Percentiles rank a stretch among this genome's conserved stretches.
phyloP scores from a whole-genome alignment of 1,284 basidiomycete genomes.

The Ganoderma meredithae region DNA sequence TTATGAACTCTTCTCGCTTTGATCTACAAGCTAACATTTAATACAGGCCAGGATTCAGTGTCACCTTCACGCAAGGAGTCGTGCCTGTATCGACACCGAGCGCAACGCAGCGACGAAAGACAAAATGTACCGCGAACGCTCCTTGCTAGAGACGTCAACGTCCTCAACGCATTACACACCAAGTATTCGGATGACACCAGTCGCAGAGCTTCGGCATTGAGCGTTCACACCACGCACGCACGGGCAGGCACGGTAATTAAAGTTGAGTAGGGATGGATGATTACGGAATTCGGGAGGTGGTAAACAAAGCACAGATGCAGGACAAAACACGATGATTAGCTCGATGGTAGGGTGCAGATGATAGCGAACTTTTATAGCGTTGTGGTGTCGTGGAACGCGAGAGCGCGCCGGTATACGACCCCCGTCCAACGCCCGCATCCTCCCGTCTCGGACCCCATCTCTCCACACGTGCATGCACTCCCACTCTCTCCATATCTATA shows the following conservation, averaged over 20 bases:
- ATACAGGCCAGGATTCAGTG: neutral
- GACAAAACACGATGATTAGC: conserved; percentile 37
- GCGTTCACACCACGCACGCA: neutral
- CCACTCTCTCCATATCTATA: conserved; percentile 7
- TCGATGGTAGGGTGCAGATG: conserved; percentile 37
- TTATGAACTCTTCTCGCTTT: neutral
- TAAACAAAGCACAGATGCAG: conserved; percentile 19
- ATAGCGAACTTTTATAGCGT: conserved; percentile 41
- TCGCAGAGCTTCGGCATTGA: neutral
- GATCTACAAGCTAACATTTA: neutral
- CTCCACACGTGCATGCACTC: neutral
- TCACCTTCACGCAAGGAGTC: neutral
- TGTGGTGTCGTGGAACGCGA: conserved; percentile 7
- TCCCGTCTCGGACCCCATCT: neutral
- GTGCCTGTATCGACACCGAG: neutral
- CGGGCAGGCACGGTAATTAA: neutral
- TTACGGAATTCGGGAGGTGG: conserved; percentile 9
- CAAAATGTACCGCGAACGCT: neutral
- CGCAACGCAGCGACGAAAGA: neutral
- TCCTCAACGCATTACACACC: neutral
- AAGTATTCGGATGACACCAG: neutral
- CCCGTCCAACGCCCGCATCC: neutral
- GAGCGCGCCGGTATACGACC: neutral
- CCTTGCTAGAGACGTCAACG: neutral
- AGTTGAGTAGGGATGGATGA: conserved; percentile 16